Conservation (phyloP, 257 asterid genomes). For the Fraxinus quadrangulata region DNA sequence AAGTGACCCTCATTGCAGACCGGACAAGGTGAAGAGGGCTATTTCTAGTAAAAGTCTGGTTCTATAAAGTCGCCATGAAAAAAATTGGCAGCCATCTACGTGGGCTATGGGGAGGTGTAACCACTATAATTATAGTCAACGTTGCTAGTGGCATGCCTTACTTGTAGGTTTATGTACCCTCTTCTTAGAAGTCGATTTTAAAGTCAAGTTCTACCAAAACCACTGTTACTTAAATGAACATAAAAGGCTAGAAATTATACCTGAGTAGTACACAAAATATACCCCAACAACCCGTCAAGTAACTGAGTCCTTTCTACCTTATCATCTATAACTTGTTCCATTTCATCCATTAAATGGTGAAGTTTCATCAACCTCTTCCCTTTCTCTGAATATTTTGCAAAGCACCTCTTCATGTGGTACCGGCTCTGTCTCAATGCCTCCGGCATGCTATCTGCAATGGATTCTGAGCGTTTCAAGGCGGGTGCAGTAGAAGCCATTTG, state of each 20-base stretch:
- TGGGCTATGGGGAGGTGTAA: no score
- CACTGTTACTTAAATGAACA: neutral
- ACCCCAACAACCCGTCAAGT: constrained; percentile 79
- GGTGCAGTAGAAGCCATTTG: constrained; percentile 52
- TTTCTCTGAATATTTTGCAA: constrained; percentile 64
- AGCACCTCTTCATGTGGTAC: constrained; percentile 89
- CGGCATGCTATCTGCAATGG: constrained; percentile 82
- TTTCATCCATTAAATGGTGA: constrained; percentile 69
- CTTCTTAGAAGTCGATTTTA: no score
- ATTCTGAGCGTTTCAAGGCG: constrained; percentile 61
- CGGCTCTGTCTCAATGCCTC: constrained; percentile 89
- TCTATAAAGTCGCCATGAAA: neutral
- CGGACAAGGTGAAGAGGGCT: neutral
- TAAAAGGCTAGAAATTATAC: constrained; percentile 25
- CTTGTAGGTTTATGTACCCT: no score
- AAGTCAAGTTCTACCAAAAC: no score
- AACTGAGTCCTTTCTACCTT: constrained; percentile 61
- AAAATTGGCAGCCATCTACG: neutral
- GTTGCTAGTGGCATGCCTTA: no score
- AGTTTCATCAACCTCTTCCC: constrained; percentile 78
- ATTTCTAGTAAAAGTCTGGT: neutral
- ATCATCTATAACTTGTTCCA: constrained; percentile 80
- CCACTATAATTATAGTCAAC: no score
- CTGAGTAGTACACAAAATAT: constrained; percentile 88
- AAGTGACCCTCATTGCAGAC: neutral